phyloP scores from a whole-genome alignment of 2,329 filamentous ascomycete genomes.

The Chaetoscypha palmicola region DNA sequence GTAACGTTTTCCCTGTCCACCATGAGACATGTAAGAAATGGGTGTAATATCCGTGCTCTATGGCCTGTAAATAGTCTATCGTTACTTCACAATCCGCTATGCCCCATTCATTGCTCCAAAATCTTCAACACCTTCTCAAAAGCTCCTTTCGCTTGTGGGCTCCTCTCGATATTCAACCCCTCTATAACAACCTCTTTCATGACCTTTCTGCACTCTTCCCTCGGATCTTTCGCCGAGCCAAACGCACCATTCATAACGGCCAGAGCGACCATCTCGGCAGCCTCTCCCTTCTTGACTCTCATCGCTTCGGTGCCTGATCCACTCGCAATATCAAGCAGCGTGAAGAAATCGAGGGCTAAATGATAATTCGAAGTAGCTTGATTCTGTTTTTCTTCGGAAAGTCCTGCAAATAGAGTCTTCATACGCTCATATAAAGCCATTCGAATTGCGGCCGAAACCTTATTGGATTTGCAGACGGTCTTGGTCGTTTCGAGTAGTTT shows the following conservation, averaged over 20 bases:
- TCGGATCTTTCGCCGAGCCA: constrained; percentile 22
- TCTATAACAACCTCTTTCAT: constrained; percentile 21
- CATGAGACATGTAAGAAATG: too few species aligned
- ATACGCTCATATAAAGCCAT: constrained; percentile 28
- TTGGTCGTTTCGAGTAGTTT: constrained; percentile 22
- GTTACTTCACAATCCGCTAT: too few species aligned
- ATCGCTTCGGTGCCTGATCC: constrained; percentile 28
- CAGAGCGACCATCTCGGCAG: constrained; percentile 26
- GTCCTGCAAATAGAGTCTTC: constrained; percentile 26
- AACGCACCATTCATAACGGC: constrained; percentile 25
- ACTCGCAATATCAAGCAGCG: constrained; percentile 25
- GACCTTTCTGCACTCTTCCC: constrained; percentile 15
- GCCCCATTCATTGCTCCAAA: neutral
- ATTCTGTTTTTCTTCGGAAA: constrained; percentile 21
- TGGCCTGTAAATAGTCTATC: too few species aligned
- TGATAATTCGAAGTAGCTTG: constrained; percentile 18
- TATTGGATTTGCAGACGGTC: constrained; percentile 22
- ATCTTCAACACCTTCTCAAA: constrained; percentile 17
- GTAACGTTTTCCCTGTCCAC: too few species aligned
- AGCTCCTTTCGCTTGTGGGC: constrained; percentile 21
- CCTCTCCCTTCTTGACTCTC: constrained; percentile 29
- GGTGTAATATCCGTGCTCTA: too few species aligned
- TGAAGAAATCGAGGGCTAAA: constrained; percentile 22
- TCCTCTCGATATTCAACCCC: constrained; percentile 25
- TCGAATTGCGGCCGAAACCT: constrained; percentile 26